These are phyloP conservation scores for Capronia epimyces DNA, from an alignment of 2,329 filamentous ascomycete genomes.

Conservation along the genomic window DNA sequence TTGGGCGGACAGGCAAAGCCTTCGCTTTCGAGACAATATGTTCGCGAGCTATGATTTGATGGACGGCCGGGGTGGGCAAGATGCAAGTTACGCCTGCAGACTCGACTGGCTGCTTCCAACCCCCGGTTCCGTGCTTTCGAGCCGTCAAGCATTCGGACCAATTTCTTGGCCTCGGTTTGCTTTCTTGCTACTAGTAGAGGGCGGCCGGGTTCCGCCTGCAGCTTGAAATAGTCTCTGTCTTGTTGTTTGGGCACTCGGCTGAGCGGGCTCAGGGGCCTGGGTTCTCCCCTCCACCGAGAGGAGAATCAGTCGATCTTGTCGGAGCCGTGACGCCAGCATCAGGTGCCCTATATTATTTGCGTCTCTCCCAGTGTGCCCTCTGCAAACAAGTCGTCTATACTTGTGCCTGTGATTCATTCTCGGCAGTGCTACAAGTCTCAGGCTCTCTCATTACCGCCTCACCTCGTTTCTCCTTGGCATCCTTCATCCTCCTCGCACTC, in stretches of 20 bases:
- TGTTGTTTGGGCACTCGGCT: slow-evolving; percentile 17
- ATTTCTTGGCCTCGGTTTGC: slow-evolving; percentile 11
- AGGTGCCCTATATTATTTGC: slow-evolving; percentile 16
- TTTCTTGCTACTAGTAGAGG: background rate
- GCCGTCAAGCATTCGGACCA: slow-evolving; percentile 10
- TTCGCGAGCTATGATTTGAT: slow-evolving; percentile 15
- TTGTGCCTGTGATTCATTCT: slow-evolving; percentile 13
- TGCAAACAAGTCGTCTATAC: background rate
- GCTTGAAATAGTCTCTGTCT: background rate
- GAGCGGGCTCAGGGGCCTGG: slow-evolving; percentile 23
- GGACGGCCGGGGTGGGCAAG: background rate
- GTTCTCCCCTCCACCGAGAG: slow-evolving; percentile 27
- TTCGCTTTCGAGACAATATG: background rate
- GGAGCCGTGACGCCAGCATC: slow-evolving; percentile 3
- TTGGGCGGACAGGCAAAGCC: slow-evolving; percentile 10
- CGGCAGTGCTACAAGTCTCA: slow-evolving; percentile 1
- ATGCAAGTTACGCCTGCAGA: background rate
- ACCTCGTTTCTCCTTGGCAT: slow-evolving; percentile 1
- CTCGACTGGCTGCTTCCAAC: slow-evolving; percentile 13
- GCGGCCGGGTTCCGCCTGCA: slow-evolving; percentile 3
- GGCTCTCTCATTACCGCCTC: slow-evolving; percentile 1
- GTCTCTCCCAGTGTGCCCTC: slow-evolving; percentile 8
- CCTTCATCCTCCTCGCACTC: background rate
- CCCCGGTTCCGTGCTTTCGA: slow-evolving; percentile 9
- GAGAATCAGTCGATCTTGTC: slow-evolving; percentile 19